Conservation (phyloP, 1,284 basidiomycete species). For the Albatrellus sp. region DNA sequence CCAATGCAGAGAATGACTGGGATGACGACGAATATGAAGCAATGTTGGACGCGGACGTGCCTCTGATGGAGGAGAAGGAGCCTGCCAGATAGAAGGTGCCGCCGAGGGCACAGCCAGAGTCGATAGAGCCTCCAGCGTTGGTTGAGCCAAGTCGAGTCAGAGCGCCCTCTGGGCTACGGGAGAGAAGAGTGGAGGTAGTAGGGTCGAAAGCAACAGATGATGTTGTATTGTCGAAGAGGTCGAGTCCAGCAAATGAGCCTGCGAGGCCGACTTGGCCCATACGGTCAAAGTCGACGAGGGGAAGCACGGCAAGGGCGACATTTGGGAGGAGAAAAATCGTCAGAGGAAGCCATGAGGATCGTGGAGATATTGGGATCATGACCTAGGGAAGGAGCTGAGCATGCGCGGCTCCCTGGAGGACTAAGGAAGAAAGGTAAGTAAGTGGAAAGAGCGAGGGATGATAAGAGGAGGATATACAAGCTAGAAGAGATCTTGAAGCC, state of each 20-base stretch:
- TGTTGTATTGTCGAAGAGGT: slow-evolving; percentile 51
- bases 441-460: neutral
- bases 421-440: neutral
- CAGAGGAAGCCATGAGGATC: slow-evolving; percentile 6
- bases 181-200: slow-evolving; percentile 55
- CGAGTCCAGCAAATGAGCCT: slow-evolving; percentile 79
- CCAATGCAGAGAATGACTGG: slow-evolving; percentile 46
- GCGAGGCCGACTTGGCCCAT: slow-evolving; percentile 85
- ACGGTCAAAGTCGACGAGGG: slow-evolving; percentile 78
- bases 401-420: slow-evolving; percentile 5
- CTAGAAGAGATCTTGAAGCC: neutral
- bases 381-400: slow-evolving; percentile 1
- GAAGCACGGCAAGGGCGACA: slow-evolving; percentile 46
- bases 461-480: neutral
- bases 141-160: slow-evolving; percentile 57
- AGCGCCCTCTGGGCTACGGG: slow-evolving; percentile 50
- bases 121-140: slow-evolving; percentile 55
- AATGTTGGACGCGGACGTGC: slow-evolving; percentile 49
- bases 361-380: slow-evolving; percentile 6
- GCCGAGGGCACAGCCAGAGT: slow-evolving; percentile 51
- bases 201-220: slow-evolving; percentile 47
- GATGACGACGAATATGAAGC: slow-evolving; percentile 59
- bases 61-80: slow-evolving; percentile 57
- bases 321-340: slow-evolving; percentile 17
- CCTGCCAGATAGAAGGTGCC: slow-evolving; percentile 66